Conservation (phyloP, 1,284 basidiomycete species). For the Bjerkandera adusta region DNA sequence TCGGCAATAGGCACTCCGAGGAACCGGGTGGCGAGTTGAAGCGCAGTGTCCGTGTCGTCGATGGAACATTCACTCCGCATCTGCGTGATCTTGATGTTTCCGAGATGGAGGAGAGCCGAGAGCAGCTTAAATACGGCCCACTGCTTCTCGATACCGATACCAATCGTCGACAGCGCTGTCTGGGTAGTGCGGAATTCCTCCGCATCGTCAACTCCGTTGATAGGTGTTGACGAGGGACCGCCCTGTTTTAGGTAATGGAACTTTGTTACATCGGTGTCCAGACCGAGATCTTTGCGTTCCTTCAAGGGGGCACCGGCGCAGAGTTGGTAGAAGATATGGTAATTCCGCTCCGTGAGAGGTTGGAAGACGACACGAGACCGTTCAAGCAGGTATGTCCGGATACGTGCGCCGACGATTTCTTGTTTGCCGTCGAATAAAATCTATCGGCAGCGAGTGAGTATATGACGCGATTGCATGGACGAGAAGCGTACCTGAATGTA, state of each 20-base stretch:
- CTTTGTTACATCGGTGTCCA: constrained; percentile 83
- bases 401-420: constrained; percentile 96
- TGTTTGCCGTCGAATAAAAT: constrained; percentile 95
- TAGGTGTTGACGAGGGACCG: constrained; percentile 82
- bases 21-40: constrained; percentile 83
- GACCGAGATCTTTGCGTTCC: constrained; percentile 91
- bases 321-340: constrained; percentile 99
- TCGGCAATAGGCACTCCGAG: constrained; percentile 90
- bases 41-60: constrained; percentile 81
- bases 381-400: constrained; percentile 96
- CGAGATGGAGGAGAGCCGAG: constrained; percentile 92
- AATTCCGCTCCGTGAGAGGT: constrained; percentile 95
- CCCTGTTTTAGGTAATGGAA: constrained; percentile 96
- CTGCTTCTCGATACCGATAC: constrained; percentile 95
- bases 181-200: constrained; percentile 96
- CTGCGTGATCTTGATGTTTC: constrained; percentile 90
- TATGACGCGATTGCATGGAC: constrained; percentile 2
- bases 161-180: constrained; percentile 93
- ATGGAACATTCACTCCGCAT: constrained; percentile 83
- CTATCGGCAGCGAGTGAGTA: constrained; percentile 44
- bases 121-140: constrained; percentile 97
- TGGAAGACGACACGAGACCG: constrained; percentile 98
- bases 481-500: constrained; percentile 91
- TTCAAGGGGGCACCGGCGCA: constrained; percentile 94
- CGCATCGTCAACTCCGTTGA: constrained; percentile 90